These are phyloP conservation scores for Grosmannia huntii DNA, from an alignment of 2,329 filamentous ascomycete species.

Conservation along the genomic window DNA sequence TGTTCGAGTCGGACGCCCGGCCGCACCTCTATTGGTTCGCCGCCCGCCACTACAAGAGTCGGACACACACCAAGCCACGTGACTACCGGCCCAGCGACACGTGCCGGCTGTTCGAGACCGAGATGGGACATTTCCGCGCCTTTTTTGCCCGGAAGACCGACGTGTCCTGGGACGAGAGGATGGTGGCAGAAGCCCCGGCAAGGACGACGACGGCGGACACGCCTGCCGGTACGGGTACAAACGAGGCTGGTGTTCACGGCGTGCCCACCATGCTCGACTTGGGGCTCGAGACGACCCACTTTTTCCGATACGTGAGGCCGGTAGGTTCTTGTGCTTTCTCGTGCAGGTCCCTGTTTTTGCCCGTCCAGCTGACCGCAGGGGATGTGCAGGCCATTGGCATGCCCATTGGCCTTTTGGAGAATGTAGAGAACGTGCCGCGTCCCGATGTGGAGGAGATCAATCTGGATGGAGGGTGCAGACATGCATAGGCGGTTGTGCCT, in stretches of 20 bases:
- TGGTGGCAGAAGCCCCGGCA: constrained; percentile 3
- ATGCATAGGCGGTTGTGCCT: too few relatives aligned
- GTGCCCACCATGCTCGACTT: not conserved
- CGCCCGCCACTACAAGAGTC: constrained; percentile 34
- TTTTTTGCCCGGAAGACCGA: constrained; percentile 49
- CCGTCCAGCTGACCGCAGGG: not conserved
- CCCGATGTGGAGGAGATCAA: not conserved
- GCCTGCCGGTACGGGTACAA: not conserved
- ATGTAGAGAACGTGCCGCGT: constrained; percentile 3
- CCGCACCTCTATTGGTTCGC: constrained; percentile 51
- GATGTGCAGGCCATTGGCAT: constrained; percentile 14
- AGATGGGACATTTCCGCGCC: constrained; percentile 36
- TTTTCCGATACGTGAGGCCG: constrained; percentile 7
- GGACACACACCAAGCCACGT: constrained; percentile 21
- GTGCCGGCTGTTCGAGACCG: constrained; percentile 25
- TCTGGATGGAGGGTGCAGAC: not conserved
- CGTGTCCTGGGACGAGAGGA: constrained; percentile 44
- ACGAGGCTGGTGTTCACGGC: not conserved
- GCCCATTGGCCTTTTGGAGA: constrained; percentile 16
- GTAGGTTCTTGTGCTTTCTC: too few relatives aligned
- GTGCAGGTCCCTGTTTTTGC: too few relatives aligned
- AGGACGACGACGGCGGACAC: not conserved
- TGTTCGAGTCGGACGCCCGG: constrained; percentile 51
- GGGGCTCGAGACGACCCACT: not conserved
- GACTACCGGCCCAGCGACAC: constrained; percentile 26